These are phyloP conservation scores for Luzula sylvatica DNA, from an alignment of 176 grass and related monocot species.

Conservation along the genomic window DNA sequence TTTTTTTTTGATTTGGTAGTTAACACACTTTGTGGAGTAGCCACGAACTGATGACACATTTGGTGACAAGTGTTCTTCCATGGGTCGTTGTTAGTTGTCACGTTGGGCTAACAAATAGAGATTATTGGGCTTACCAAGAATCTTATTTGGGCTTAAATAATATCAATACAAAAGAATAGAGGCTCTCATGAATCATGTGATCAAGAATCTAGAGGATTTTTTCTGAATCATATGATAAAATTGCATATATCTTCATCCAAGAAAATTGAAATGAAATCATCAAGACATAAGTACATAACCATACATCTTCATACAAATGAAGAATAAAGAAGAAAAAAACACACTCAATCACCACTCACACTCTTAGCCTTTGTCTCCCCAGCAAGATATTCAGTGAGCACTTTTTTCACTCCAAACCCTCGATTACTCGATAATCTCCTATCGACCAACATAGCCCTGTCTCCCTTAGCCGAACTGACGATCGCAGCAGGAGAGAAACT, in stretches of 20 bases:
- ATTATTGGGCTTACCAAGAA: too few species aligned
- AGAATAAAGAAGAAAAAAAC: background rate
- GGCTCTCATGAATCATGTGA: background rate
- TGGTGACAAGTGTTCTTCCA: background rate
- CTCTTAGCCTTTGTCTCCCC: slow-evolving; percentile 35
- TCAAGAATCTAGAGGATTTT: too few species aligned
- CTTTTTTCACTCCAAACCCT: slow-evolving; percentile 46
- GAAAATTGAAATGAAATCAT: too few species aligned
- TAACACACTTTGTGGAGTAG: slow-evolving; percentile 3
- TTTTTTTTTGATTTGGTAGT: too few species aligned
- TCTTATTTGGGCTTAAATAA: too few species aligned
- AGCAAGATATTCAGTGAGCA: slow-evolving; percentile 38
- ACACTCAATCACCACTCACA: slow-evolving; percentile 18
- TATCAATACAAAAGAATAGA: background rate
- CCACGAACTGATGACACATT: slow-evolving; percentile 7
- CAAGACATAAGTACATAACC: too few species aligned
- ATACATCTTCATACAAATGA: background rate
- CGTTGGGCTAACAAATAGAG: too few species aligned
- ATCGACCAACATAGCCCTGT: slow-evolving; percentile 31
- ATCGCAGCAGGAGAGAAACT: slow-evolving; percentile 52
- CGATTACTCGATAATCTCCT: slow-evolving; percentile 28
- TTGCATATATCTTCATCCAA: too few species aligned
- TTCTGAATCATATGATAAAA: too few species aligned
- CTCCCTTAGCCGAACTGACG: slow-evolving; percentile 41
- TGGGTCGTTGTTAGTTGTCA: too few species aligned